These are phyloP conservation scores for Amanita brunnescens DNA, from an alignment of 768 basidiomycete species.

Conservation along the genomic window DNA sequence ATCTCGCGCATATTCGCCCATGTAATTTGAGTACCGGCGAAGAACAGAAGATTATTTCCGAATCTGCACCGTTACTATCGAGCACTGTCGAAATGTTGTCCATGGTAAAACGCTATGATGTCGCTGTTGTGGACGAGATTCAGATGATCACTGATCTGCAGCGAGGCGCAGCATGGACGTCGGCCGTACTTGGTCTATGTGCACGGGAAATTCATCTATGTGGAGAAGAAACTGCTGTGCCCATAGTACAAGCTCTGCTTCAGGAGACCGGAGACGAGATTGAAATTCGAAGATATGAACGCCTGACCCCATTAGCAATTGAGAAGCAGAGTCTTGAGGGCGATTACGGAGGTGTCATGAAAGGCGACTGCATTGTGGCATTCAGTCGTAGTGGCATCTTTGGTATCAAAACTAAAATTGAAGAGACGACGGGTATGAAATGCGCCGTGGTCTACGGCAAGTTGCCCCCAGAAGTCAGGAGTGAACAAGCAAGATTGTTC, in stretches of 20 bases:
- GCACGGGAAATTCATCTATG: conserved; percentile 89
- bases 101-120: conserved; percentile 39
- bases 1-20: conserved; percentile 41
- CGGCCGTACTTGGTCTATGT: conserved; percentile 63
- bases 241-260: conserved; percentile 63
- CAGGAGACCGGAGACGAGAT: conserved; percentile 76
- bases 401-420: conserved; percentile 60
- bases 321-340: conserved; percentile 55
- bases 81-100: conserved; percentile 94
- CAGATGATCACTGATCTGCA: conserved; percentile 83
- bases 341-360: conserved; percentile 50
- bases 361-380: conserved; percentile 88
- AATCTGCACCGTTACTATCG: conserved; percentile 48
- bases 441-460: conserved; percentile 93
- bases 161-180: conserved; percentile 79
- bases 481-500: conserved; percentile 88
- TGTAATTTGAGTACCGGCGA: conserved; percentile 94
- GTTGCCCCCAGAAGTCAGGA: conserved; percentile 85
- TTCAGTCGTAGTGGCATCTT: conserved; percentile 78
- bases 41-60: conserved; percentile 65
- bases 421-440: conserved; percentile 59
- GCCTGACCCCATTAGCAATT: conserved; percentile 77
- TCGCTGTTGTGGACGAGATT: conserved; percentile 94
- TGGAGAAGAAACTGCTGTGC: conserved; percentile 89
- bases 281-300: conserved; percentile 72